Evolutionary conservation across 441 rosid species (phyloP).

Genomic region (Gossypium schwendimanii): DNA sequence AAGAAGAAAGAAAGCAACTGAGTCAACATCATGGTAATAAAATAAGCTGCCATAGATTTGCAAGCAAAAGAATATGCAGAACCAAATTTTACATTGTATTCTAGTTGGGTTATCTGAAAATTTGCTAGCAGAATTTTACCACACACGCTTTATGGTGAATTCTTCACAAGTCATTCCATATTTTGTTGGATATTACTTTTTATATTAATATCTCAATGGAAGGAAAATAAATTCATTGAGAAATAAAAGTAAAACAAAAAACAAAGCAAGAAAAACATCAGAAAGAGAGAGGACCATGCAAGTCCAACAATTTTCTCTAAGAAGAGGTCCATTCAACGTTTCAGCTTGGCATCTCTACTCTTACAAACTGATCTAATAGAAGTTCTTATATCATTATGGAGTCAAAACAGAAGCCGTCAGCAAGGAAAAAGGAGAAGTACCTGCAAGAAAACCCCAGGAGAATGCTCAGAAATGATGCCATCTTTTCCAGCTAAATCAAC

Average conservation of each 20-base stretch:
- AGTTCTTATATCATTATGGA: neutral
- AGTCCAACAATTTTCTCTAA: neutral
- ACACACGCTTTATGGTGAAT: neutral
- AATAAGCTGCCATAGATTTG: neutral
- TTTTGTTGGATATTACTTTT: neutral
- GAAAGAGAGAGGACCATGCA: neutral
- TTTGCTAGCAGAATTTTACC: neutral
- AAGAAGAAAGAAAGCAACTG: constrained; percentile 8
- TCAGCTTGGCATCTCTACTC: neutral
- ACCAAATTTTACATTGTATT: constrained; percentile 9
- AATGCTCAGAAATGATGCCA: constrained; percentile 63
- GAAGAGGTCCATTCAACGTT: neutral
- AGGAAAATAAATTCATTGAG: neutral
- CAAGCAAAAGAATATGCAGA: neutral
- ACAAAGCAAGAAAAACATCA: neutral
- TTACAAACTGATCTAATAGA: neutral
- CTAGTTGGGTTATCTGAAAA: neutral
- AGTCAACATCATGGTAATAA: constrained; percentile 1
- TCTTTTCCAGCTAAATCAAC: constrained; percentile 69
- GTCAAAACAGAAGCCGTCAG: neutral
- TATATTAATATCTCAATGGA: neutral
- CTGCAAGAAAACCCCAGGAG: constrained; percentile 93
- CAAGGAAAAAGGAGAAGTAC: constrained; percentile 28
- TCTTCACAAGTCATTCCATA: neutral
- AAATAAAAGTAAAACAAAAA: neutral